These are phyloP conservation scores for Bromus sterilis DNA, from an alignment of 176 grass and related monocot species.

Conservation along the genomic window DNA sequence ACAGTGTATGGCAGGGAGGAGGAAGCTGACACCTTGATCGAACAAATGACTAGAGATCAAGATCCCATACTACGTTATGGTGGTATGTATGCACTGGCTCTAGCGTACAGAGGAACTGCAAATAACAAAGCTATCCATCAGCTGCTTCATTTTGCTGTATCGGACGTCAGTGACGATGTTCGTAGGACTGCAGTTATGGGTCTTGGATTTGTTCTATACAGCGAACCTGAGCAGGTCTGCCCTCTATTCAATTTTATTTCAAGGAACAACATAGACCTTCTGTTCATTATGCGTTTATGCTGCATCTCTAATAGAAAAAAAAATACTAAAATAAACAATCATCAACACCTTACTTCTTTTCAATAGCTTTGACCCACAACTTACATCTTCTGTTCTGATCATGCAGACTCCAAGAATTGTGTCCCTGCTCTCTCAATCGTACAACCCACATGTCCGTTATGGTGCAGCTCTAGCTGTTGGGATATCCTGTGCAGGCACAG, in stretches of 20 bases:
- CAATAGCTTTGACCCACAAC: background rate
- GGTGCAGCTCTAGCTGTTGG: constrained; percentile 98
- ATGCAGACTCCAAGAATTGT: constrained; percentile 98
- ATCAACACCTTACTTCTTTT: background rate
- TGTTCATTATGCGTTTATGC: background rate
- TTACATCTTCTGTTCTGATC: constrained; percentile 16
- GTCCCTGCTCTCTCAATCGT: constrained; percentile 90
- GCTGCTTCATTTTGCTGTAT: constrained; percentile 95
- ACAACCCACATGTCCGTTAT: constrained; percentile 98
- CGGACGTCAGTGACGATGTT: constrained; percentile 98
- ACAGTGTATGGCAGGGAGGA: constrained; percentile 98
- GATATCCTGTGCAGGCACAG: constrained; percentile 91
- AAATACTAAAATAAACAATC: background rate
- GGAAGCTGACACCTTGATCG: constrained; percentile 91
- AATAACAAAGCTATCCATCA: constrained; percentile 99
- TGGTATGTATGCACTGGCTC: constrained; percentile 96
- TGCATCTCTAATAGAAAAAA: background rate
- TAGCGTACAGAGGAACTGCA: constrained; percentile 94
- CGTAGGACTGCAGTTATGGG: constrained; percentile 93
- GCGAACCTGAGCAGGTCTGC: constrained; percentile 84
- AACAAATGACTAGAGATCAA: constrained; percentile 98
- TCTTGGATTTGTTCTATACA: constrained; percentile 97
- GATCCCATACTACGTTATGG: constrained; percentile 98
- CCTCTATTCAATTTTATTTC: background rate
- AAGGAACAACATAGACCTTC: background rate